Conservation (phyloP, 2,329 filamentous ascomycete species). For the Cadophora sp. region DNA sequence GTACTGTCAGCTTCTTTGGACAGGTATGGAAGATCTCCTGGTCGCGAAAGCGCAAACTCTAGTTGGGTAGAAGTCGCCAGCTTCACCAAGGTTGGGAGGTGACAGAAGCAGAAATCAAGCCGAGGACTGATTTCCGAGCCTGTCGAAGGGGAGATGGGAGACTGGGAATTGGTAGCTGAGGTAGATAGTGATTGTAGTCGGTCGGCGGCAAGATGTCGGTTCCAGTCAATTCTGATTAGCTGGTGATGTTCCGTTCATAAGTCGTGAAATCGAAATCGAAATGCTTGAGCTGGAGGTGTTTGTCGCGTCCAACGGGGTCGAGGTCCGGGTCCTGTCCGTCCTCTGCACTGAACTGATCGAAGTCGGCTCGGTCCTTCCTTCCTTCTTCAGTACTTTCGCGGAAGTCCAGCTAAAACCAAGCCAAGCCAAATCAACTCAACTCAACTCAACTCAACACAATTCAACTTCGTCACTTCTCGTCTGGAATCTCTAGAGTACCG, state of each 20-base stretch:
- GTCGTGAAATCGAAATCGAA: background rate
- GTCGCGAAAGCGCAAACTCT: slow-evolving; percentile 32
- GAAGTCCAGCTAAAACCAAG: background rate
- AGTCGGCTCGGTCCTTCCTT: background rate
- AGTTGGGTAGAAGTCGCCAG: slow-evolving; percentile 34
- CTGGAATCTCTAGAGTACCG: too few species aligned
- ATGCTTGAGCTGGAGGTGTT: background rate
- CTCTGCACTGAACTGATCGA: too few species aligned
- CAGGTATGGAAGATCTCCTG: slow-evolving; percentile 23
- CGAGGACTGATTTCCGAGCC: slow-evolving; percentile 14
- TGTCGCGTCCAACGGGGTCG: background rate
- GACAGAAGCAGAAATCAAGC: slow-evolving; percentile 17
- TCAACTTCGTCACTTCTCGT: background rate
- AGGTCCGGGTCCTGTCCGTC: background rate
- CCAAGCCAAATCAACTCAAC: background rate
- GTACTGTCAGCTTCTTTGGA: slow-evolving; percentile 30
- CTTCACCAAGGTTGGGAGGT: slow-evolving; percentile 21
- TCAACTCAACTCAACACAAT: background rate
- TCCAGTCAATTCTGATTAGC: background rate
- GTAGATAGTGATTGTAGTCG: background rate
- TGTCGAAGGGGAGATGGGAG: background rate
- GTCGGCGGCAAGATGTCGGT: background rate
- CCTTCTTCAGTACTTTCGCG: background rate
- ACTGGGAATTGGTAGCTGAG: background rate
- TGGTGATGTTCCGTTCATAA: background rate